phyloP scores from a whole-genome alignment of 305 asterid species.

The Solanum hybrid region DNA sequence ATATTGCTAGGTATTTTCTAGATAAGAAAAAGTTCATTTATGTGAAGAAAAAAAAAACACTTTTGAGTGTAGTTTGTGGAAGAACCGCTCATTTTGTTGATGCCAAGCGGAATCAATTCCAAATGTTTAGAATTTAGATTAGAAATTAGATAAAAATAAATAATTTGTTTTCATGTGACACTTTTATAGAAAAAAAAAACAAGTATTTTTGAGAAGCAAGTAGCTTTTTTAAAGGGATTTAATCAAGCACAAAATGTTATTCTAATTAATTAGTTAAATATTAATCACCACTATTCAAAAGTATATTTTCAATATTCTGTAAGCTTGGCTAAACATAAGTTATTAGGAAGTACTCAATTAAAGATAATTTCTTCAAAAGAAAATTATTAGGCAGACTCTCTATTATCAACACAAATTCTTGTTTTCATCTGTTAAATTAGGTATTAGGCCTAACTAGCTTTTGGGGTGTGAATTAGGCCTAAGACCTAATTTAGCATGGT shows the following conservation, averaged over 20 bases:
- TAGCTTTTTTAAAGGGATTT: not conserved
- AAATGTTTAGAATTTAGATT: not conserved
- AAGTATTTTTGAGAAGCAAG: not conserved
- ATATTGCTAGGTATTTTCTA: not conserved
- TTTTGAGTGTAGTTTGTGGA: not conserved
- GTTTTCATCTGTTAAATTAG: too few relatives aligned
- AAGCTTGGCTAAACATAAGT: not conserved
- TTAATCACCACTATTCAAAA: not conserved
- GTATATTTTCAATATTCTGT: not conserved
- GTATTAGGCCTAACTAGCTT: too few relatives aligned
- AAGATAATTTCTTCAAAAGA: too few relatives aligned
- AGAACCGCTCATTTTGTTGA: constrained; percentile 2
- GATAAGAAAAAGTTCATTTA: not conserved
- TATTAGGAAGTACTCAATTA: not conserved
- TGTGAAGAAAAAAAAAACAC: not conserved
- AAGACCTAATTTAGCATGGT: too few relatives aligned
- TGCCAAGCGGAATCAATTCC: constrained; percentile 5
- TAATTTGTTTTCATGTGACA: not conserved
- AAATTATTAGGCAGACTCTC: too few relatives aligned
- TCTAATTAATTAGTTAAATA: too few relatives aligned
- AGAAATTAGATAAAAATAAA: not conserved
- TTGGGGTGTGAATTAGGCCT: too few relatives aligned
- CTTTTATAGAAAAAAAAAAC: not conserved
- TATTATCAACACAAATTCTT: too few relatives aligned
- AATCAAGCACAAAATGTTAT: not conserved